Evolutionary conservation across 2,329 filamentous ascomycete species (phyloP), one percentile per base, ranked within the genome.

Genomic region (Ampelomyces quisqualis): DNA sequence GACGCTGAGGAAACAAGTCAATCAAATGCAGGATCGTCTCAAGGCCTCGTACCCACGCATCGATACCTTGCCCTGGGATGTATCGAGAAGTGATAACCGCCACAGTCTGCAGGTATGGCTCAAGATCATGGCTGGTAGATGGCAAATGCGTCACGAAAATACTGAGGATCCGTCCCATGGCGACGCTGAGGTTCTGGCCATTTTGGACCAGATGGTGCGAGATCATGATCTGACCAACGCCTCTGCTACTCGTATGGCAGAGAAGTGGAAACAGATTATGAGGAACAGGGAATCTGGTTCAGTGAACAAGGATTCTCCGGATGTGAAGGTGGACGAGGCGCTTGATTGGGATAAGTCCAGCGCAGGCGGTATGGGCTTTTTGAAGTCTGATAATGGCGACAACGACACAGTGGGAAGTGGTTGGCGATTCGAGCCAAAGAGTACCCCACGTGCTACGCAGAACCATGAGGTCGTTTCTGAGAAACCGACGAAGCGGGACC

Each of bases 61-160:
- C 33, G 57, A 63, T 19, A 43, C 34, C 2, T 46, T 65, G 0
- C 62, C 63, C 1, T 58, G 54, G 34, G 45, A 57, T 4, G 50
- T 63, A 5, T 61, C 51, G 55, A 51, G 47, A 3, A 51, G 46
- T 7, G 13, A 47, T 4, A 54, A 58, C 19, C 43, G 43, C 11
- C 36, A 45, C 7, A 52, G 51, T 0, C 21, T 64, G n/a, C 49
- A 53, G 27, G 59, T 48, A 1, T 67, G 60, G 58, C 44, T 65
- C 0, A 62, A 52, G 34, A 57, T 65, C 9, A 28, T 67, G 0
- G 30, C 52, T 0, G 41, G 28, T 5, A 50, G 58, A 29, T 67
- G 56, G 51, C 40, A 57, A 14, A 52, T 47, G 13, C 46, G 58
- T 0, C 54, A 57, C 8, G 50, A 62, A 2, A 32, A 50, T 13